These are phyloP conservation scores for Kwoniella bestiolae DNA, from an alignment of 768 basidiomycete genomes.

Conservation along the genomic window DNA sequence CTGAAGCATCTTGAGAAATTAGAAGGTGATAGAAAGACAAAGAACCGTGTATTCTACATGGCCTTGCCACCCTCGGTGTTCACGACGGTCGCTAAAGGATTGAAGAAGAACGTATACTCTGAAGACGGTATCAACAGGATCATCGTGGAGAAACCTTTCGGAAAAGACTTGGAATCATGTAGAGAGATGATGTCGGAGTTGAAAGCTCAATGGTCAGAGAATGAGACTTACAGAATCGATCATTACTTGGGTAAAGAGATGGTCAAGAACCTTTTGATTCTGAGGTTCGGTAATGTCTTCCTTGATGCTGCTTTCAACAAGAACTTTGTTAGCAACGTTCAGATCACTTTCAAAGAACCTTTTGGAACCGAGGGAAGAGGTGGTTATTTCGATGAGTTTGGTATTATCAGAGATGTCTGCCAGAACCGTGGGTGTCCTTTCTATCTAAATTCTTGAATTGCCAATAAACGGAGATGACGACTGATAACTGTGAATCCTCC, in stretches of 20 bases:
- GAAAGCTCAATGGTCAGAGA: slow-evolving; percentile 88
- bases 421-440: slow-evolving; percentile 90
- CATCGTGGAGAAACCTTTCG: slow-evolving; percentile 98
- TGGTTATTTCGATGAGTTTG: slow-evolving; percentile 99
- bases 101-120: slow-evolving; percentile 80
- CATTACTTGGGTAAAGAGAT: slow-evolving; percentile 99
- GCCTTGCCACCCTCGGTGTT: slow-evolving; percentile 98
- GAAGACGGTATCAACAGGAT: slow-evolving; percentile 79
- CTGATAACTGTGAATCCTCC: slow-evolving; percentile 11
- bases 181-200: slow-evolving; percentile 75
- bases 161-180: slow-evolving; percentile 86
- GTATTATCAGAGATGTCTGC: slow-evolving; percentile 94
- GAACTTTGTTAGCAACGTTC: slow-evolving; percentile 92
- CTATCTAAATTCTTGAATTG: too few species aligned
- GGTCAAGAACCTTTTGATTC: slow-evolving; percentile 96
- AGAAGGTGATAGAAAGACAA: slow-evolving; percentile 67
- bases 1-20: slow-evolving; percentile 75
- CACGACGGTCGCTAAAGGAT: slow-evolving; percentile 78
- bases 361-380: slow-evolving; percentile 99
- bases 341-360: slow-evolving; percentile 99
- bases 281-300: slow-evolving; percentile 93
- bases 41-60: slow-evolving; percentile 88
- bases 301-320: slow-evolving; percentile 91
- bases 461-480: too few species aligned
- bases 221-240: slow-evolving; percentile 98